Percentiles rank a stretch among this genome's conserved stretches.
Conservation (phyloP, 257 asterid species). For the Nicotiana otophora region DNA sequence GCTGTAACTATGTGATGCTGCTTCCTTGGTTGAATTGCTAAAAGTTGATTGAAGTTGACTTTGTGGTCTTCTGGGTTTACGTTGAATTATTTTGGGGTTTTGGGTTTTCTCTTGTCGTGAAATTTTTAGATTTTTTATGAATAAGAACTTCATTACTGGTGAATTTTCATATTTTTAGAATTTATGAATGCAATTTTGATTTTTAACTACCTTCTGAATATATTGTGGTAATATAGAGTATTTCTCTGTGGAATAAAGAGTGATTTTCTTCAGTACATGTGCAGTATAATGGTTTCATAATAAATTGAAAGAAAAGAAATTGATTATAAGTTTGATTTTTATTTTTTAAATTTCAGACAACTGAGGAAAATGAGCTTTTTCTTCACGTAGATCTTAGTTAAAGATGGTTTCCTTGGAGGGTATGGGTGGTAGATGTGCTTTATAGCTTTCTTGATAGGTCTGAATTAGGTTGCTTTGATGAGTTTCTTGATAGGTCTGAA, state of each 20-base stretch:
- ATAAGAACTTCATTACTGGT: background rate
- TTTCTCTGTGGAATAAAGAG: background rate
- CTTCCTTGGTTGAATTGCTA: background rate
- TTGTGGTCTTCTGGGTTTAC: slow-evolving; percentile 2
- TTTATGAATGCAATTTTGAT: background rate
- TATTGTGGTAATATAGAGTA: background rate
- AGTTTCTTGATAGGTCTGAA: background rate
- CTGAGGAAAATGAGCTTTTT: background rate
- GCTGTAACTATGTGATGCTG: background rate
- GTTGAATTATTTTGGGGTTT: background rate
- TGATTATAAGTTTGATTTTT: background rate
- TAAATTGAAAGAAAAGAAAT: background rate
- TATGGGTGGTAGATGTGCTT: background rate
- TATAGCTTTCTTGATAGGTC: background rate
- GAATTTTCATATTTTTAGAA: background rate
- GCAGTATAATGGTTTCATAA: background rate
- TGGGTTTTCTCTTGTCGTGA: background rate
- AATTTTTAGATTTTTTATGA: background rate
- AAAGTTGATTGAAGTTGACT: slow-evolving; percentile 6
- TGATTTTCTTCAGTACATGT: background rate
- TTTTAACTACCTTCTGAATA: background rate
- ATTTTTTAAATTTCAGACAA: background rate
- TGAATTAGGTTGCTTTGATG: background rate
- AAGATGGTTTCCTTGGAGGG: background rate
- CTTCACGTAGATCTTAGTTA: background rate